phyloP scores from a whole-genome alignment of 169 alveolate genomes.

The Plasmodium vivax region DNA sequence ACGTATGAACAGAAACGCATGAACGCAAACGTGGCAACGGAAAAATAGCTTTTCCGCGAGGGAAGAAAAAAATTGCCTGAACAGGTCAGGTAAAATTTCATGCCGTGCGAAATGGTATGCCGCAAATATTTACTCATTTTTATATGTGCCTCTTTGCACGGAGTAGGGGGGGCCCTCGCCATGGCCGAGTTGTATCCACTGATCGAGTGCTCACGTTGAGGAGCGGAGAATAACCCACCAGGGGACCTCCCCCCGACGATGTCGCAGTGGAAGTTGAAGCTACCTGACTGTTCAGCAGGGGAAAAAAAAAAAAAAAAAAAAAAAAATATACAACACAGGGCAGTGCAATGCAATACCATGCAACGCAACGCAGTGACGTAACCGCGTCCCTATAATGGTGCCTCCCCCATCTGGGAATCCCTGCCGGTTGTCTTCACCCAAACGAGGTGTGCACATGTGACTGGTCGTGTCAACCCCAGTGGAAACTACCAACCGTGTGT shows the following conservation, averaged over 20 bases:
- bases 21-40: not conserved
- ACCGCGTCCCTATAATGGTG: not conserved
- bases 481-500: not conserved
- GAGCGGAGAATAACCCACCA: not conserved
- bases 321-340: no score
- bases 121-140: not conserved
- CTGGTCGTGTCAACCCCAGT: not conserved
- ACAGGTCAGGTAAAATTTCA: not conserved
- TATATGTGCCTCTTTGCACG: not conserved
- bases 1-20: no score
- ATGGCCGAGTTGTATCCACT: not conserved
- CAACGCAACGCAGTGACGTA: not conserved
- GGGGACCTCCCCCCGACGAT: not conserved
- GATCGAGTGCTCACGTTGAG: not conserved
- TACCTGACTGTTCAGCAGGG: not conserved
- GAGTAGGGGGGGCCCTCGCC: not conserved
- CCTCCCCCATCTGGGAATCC: not conserved
- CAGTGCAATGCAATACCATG: not conserved
- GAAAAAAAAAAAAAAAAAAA: no score
- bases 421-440: not conserved
- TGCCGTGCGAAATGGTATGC: not conserved
- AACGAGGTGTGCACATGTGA: not conserved
- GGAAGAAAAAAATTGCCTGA: not conserved
- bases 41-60: not conserved
- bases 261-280: not conserved